Evolutionary conservation across 2,329 filamentous ascomycete genomes (phyloP).

Genomic region (Aphanoascus verrucosus): DNA sequence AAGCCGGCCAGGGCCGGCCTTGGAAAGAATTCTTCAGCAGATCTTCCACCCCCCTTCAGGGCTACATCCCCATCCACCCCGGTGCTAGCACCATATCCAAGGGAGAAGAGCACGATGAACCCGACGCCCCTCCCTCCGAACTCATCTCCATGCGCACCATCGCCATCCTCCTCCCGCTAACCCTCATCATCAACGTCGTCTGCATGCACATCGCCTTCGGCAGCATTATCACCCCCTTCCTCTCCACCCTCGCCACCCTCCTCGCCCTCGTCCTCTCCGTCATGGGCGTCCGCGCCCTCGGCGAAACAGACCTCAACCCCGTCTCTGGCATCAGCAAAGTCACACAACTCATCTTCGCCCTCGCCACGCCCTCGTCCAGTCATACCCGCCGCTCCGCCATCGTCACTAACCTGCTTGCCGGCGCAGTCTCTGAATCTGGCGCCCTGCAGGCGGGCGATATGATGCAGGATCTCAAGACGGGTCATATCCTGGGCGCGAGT

Average conservation of each 20-base stretch:
- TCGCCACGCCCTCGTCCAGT: constrained; percentile 70
- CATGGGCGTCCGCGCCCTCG: constrained; percentile 55
- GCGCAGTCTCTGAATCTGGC: constrained; percentile 73
- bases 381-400: constrained; percentile 70
- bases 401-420: constrained; percentile 90
- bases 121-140: constrained; percentile 75
- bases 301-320: constrained; percentile 87
- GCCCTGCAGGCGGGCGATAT: constrained; percentile 92
- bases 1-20: constrained; percentile 21
- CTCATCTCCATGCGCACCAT: constrained; percentile 65
- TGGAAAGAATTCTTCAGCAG: constrained; percentile 18
- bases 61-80: constrained; percentile 19
- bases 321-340: constrained; percentile 95
- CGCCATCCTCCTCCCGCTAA: constrained; percentile 61
- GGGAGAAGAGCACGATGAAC: constrained; percentile 41
- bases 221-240: constrained; percentile 64
- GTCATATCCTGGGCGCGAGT: constrained; percentile 80
- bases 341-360: constrained; percentile 86
- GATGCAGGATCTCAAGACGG: constrained; percentile 95
- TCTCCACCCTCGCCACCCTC: constrained; percentile 66
- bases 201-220: constrained; percentile 80
- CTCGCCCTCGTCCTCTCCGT: constrained; percentile 62
- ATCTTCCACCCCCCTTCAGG: background rate
- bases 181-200: constrained; percentile 66
- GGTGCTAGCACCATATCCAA: constrained; percentile 20